Conservation (phyloP, 108 stramenopile genomes). For the Conticribra guillardii region DNA sequence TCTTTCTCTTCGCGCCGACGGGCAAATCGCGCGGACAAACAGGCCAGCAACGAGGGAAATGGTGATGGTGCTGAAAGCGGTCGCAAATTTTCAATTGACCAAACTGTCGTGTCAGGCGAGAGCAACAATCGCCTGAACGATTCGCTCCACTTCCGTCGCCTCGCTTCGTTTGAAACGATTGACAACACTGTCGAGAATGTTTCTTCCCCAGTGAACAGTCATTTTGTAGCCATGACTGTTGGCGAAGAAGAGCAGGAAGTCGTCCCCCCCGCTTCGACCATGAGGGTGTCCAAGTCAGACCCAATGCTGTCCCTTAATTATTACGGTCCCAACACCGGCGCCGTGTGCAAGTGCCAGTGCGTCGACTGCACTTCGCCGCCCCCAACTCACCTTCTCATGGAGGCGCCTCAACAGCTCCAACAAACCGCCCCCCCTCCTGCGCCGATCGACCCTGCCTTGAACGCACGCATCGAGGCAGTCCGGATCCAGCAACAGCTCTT, state of each 20-base stretch:
- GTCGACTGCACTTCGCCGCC: background rate
- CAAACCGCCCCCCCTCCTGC: background rate
- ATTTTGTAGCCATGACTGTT: background rate
- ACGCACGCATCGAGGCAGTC: conserved; percentile 44
- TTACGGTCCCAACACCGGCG: no score
- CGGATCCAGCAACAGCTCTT: conserved; percentile 45
- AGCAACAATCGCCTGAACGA: conserved; percentile 15
- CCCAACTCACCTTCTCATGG: background rate
- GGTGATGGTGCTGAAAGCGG: background rate
- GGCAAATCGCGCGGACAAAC: no score
- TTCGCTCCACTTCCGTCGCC: conserved; percentile 8
- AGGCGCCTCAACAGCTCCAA: background rate
- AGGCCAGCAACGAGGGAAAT: no score
- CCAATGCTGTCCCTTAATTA: no score
- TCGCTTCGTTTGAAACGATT: background rate
- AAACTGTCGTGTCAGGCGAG: conserved; percentile 28
- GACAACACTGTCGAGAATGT: no score
- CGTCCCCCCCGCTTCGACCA: background rate
- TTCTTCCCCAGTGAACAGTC: no score
- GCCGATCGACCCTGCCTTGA: conserved; percentile 24
- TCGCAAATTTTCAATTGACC: conserved; percentile 37
- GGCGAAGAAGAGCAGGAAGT: background rate
- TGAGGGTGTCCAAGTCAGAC: conserved; percentile 6
- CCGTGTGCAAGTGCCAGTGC: background rate
- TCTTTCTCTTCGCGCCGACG: no score